phyloP scores from a whole-genome alignment of 805 yeast genomes.

The Komagataella pseudopastoris region DNA sequence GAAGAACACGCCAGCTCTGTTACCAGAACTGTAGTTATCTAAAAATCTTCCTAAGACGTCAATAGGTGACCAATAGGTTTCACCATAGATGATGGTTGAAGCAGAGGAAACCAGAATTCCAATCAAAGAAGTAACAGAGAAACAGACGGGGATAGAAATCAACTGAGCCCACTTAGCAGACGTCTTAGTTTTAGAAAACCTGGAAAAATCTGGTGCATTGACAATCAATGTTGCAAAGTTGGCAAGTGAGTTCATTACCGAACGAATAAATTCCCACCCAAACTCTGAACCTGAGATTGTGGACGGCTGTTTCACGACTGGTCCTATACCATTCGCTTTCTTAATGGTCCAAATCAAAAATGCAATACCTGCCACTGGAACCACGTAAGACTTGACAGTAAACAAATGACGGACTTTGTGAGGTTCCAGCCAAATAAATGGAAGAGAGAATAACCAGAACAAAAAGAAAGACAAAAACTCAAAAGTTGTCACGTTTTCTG shows the following conservation, averaged over 20 bases:
- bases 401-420: conserved; percentile 75
- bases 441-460: conserved; percentile 71
- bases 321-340: conserved; percentile 72
- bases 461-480: conserved; percentile 65
- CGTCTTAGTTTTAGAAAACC: conserved; percentile 53
- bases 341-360: conserved; percentile 76
- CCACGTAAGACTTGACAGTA: conserved; percentile 65
- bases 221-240: conserved; percentile 83
- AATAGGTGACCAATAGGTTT: conserved; percentile 73
- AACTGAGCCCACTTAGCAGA: conserved; percentile 44
- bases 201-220: conserved; percentile 82
- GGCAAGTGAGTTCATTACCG: conserved; percentile 70
- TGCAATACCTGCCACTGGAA: conserved; percentile 75
- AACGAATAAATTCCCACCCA: conserved; percentile 74
- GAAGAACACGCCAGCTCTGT: conserved; percentile 71
- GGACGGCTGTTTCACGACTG: conserved; percentile 44
- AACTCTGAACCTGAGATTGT: conserved; percentile 43
- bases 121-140: conserved; percentile 69
- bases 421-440: conserved; percentile 72
- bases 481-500: conserved; percentile 53
- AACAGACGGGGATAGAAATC: conserved; percentile 61
- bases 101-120: conserved; percentile 82
- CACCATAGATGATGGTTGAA: conserved; percentile 51
- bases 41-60: conserved; percentile 60
- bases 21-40: conserved; percentile 36